Conservation (phyloP, 441 rosid genomes). For the Lepidium campestre region DNA sequence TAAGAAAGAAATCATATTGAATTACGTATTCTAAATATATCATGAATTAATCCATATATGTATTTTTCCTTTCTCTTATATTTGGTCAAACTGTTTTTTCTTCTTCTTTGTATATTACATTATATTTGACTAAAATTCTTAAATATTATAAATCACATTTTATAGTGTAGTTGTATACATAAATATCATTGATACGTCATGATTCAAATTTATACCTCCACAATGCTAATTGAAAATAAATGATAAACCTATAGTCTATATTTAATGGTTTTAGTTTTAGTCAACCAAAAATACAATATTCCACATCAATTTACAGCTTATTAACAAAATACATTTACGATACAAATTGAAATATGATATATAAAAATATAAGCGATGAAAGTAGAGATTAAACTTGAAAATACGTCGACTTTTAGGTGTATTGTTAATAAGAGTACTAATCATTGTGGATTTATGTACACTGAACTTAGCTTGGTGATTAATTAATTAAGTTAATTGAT, state of each 20-base stretch:
- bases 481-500: slow-evolving; percentile 8
- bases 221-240: too few species aligned
- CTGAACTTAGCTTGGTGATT: slow-evolving; percentile 20
- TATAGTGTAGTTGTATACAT: neutral
- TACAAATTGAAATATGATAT: neutral
- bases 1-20: neutral
- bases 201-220: too few species aligned
- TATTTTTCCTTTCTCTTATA: too few species aligned
- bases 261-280: neutral
- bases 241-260: neutral
- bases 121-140: neutral
- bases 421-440: too few species aligned
- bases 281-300: neutral
- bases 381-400: neutral
- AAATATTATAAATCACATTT: neutral
- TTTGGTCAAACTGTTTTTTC: too few species aligned
- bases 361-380: neutral
- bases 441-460: slow-evolving; percentile 24
- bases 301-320: too few species aligned
- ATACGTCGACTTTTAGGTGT: too few species aligned
- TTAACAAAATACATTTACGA: neutral
- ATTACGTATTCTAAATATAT: neutral
- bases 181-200: too few species aligned
- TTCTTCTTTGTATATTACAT: neutral
- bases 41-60: neutral